A percentile compares a stretch with the other conserved stretches of the same genome.
These are phyloP conservation scores for Tetracladium setigerum DNA, from an alignment of 495 filamentous ascomycete genomes.

Conservation along the genomic window DNA sequence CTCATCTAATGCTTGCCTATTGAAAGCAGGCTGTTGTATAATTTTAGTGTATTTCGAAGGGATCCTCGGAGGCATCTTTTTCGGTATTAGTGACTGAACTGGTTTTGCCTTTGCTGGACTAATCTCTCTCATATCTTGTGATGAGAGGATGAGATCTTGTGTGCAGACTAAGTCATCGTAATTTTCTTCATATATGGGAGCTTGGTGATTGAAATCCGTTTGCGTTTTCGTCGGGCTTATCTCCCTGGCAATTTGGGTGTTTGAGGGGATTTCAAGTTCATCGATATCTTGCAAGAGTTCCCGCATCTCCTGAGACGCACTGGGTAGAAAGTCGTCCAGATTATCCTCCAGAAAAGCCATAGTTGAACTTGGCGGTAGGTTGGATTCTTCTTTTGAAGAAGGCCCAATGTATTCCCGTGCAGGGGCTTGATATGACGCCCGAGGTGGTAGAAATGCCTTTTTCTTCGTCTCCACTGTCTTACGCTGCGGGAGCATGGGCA, in stretches of 20 bases:
- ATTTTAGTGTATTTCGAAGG: no score
- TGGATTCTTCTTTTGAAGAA: neutral
- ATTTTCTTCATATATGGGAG: neutral
- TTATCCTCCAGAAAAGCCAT: slow-evolving; percentile 37
- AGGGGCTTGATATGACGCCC: neutral
- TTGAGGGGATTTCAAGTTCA: slow-evolving; percentile 9
- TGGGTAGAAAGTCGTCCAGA: slow-evolving; percentile 40
- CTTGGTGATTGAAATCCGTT: neutral
- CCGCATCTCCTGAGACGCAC: slow-evolving; percentile 35
- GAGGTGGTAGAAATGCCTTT: no score
- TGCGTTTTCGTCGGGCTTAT: neutral
- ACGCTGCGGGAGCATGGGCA: no score
- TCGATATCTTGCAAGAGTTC: slow-evolving; percentile 33
- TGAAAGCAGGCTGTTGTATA: no score
- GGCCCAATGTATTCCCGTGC: neutral
- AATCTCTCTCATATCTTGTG: slow-evolving; percentile 39
- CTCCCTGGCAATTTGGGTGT: slow-evolving; percentile 18
- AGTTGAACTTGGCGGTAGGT: slow-evolving; percentile 27
- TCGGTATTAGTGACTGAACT: neutral
- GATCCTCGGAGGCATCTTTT: neutral
- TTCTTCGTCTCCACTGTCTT: no score
- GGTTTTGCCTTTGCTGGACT: neutral
- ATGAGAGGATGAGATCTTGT: slow-evolving; percentile 37
- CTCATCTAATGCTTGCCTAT: no score
- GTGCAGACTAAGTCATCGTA: slow-evolving; percentile 32